A percentile compares a stretch with the other conserved stretches of the same genome.
These are phyloP conservation scores for Peterozyma xylosa DNA, from an alignment of 805 yeast species.

Conservation along the genomic window DNA sequence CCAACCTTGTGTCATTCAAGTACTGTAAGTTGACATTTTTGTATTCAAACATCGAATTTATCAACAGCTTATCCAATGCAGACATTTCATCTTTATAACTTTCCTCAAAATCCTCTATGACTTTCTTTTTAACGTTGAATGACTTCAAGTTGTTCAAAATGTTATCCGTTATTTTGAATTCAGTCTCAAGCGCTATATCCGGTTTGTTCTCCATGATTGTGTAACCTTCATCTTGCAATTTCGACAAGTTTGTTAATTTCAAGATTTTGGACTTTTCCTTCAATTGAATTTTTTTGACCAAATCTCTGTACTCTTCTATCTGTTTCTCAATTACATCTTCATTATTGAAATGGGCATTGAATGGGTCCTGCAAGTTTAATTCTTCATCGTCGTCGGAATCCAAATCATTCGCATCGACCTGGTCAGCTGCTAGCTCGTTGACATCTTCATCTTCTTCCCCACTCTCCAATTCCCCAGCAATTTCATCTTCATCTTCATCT, in stretches of 20 bases:
- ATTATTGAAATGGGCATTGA: slow-evolving; percentile 65
- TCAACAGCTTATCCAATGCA: slow-evolving; percentile 40
- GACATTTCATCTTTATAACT: slow-evolving; percentile 22
- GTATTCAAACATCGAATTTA: slow-evolving; percentile 65
- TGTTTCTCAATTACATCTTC: slow-evolving; percentile 29
- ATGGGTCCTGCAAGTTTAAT: slow-evolving; percentile 47
- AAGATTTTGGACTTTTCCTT: slow-evolving; percentile 15
- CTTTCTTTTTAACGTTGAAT: slow-evolving; percentile 40
- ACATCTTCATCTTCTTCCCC: slow-evolving; percentile 14
- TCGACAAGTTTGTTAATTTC: slow-evolving; percentile 3
- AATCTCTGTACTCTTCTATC: slow-evolving; percentile 17
- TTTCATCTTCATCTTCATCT: slow-evolving; percentile 20
- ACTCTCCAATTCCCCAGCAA: slow-evolving; percentile 17
- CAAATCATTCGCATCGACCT: slow-evolving; percentile 15
- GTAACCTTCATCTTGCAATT: slow-evolving; percentile 5
- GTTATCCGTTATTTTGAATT: slow-evolving; percentile 3
- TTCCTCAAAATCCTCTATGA: slow-evolving; percentile 21
- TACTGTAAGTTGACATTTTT: slow-evolving; percentile 58
- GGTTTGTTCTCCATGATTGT: slow-evolving; percentile 5
- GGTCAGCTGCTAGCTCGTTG: slow-evolving; percentile 10
- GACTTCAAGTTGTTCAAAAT: slow-evolving; percentile 13
- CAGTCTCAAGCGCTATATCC: not conserved
- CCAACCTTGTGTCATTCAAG: slow-evolving; percentile 35
- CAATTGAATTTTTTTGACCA: slow-evolving; percentile 21
- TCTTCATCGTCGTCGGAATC: slow-evolving; percentile 19